Evolutionary conservation across 129 eudicot genomes (phyloP).

Genomic region (Dittrichia graveolens): DNA sequence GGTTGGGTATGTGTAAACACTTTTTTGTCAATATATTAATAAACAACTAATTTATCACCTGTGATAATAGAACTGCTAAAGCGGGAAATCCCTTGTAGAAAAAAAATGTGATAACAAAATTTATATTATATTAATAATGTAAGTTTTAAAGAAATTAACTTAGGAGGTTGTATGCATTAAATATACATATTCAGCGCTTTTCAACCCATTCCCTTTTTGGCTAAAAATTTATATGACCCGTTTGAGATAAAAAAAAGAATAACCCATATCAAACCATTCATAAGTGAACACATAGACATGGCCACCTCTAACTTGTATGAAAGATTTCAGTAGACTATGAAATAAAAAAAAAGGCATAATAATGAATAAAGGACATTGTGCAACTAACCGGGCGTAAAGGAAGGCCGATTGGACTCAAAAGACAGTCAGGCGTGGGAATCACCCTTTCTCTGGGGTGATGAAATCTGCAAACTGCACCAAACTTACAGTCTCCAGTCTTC

Average conservation of each 20-base stretch:
- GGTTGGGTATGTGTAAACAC: not conserved
- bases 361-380: not conserved
- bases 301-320: constrained; percentile 7
- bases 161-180: constrained; percentile 4
- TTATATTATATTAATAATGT: not conserved
- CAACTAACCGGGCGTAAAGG: constrained; percentile 90
- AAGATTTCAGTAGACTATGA: not conserved
- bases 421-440: constrained; percentile 84
- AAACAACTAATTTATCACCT: not conserved
- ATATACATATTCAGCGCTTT: not conserved
- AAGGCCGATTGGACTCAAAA: constrained; percentile 86
- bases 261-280: not conserved
- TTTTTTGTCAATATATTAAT: not conserved
- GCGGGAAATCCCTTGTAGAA: no score
- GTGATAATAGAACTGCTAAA: no score
- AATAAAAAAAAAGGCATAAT: not conserved
- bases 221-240: not conserved
- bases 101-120: no score
- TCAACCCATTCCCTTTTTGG: constrained; percentile 17
- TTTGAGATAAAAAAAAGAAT: not conserved
- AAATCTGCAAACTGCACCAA: constrained; percentile 94
- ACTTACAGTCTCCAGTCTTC: constrained; percentile 99
- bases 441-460: constrained; percentile 94
- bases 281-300: not conserved
- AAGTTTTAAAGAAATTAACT: not conserved